These are phyloP conservation scores for Ambispora gerdemannii DNA, from an alignment of 192 early-diverging fungal species.

Conservation along the genomic window DNA sequence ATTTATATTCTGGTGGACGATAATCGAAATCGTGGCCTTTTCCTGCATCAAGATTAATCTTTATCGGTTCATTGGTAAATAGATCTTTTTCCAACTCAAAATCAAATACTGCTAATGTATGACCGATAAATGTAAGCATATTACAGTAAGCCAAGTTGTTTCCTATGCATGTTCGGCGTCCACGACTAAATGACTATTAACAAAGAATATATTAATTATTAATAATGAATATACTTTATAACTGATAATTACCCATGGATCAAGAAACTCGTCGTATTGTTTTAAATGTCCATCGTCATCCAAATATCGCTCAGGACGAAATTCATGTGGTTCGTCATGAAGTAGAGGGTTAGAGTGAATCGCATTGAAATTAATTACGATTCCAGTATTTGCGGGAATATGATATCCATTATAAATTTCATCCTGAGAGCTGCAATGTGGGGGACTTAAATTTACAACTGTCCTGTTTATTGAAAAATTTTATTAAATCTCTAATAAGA, in stretches of 20 bases:
- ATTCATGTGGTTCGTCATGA: neutral
- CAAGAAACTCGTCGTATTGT: neutral
- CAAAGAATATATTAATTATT: neutral
- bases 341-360: neutral
- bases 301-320: slow-evolving; percentile 7
- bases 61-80: neutral
- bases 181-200: neutral
- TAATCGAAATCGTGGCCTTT: neutral
- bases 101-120: neutral
- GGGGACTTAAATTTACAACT: neutral
- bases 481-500: neutral
- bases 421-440: neutral
- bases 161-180: neutral
- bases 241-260: neutral
- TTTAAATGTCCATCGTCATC: slow-evolving; percentile 2
- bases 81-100: neutral
- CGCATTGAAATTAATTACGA: neutral
- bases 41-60: neutral
- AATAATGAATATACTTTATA: neutral
- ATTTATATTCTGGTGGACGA: neutral
- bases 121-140: neutral
- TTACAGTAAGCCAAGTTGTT: neutral
- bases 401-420: slow-evolving; percentile 9
- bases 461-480: neutral
- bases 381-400: neutral